Evolutionary conservation across 2,329 filamentous ascomycete species (phyloP).

Genomic region (Exophiala oligosperma): DNA sequence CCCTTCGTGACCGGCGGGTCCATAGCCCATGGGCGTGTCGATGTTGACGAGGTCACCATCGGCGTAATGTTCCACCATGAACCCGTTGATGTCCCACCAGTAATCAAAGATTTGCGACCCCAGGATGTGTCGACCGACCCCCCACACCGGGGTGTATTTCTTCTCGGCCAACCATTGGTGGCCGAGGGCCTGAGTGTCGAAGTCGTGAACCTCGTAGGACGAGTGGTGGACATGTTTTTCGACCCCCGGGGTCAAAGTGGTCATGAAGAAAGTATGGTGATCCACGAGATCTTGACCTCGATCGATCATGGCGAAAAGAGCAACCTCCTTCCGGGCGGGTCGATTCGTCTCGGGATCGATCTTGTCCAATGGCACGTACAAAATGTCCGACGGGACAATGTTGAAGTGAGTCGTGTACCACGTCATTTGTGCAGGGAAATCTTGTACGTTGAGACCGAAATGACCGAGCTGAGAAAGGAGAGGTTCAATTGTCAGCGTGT

Average conservation of each 20-base stretch:
- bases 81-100: conserved; percentile 39
- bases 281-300: conserved; percentile 48
- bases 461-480: conserved; percentile 40
- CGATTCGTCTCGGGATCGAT: conserved; percentile 17
- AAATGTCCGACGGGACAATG: conserved; percentile 48
- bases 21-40: conserved; percentile 37
- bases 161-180: conserved; percentile 68
- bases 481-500: no score
- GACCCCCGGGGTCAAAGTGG: conserved; percentile 21
- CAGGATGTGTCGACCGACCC: conserved; percentile 68
- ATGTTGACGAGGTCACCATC: conserved; percentile 58
- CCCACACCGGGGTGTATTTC: conserved; percentile 67
- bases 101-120: conserved; percentile 74
- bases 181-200: conserved; percentile 68
- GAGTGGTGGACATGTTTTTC: conserved; percentile 65
- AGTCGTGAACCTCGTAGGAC: conserved; percentile 70
- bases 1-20: conserved; percentile 35
- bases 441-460: conserved; percentile 44
- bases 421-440: conserved; percentile 39
- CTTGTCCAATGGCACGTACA: conserved; percentile 35
- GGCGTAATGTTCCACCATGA: conserved; percentile 70
- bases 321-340: conserved; percentile 32
- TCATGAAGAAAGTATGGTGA: conserved; percentile 56
- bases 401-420: conserved; percentile 52
- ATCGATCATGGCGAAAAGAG: conserved; percentile 54